Evolutionary conservation across 495 filamentous ascomycete genomes (phyloP), one percentile per base, ranked within the genome.

Genomic region (Xylaria cubensis): DNA sequence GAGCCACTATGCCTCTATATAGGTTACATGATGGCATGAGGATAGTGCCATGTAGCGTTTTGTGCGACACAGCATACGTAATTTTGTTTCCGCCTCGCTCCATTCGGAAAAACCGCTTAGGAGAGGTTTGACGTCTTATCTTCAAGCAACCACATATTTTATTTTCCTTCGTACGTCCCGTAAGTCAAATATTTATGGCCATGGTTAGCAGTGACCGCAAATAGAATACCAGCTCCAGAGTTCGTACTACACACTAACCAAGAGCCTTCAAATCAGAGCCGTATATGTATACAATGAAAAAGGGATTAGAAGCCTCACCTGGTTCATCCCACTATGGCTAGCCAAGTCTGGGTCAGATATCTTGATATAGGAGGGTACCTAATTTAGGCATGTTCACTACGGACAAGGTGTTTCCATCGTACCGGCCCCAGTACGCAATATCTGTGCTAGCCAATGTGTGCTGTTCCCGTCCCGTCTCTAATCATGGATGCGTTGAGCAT

Each of bases 381-480:
- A 73, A 74, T 77, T 77, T 76, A 76, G 76, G 76, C 76, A 76
- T 65, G 64, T 70, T 58, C 59, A 46, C 74, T 34, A 72, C 64
- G 66, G 44, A 73, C 66, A 68, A 65, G 68, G 44, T 72, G 29
- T 74, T 36, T 66, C 55, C 53, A 70, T 53, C 42, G 19, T 67
- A 29, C 68, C 48, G 26, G 39, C 17, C 53, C 51, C 64, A 29
- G 21, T 21, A 67, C 32, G 48, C 56, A 74, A 66, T 74, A 55
- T 72, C 66, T 62, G 72, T 65, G 32, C 46, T 19, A 26, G 64
- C 46, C 58, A 67, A 46, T 55, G 21, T 41, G 34, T 51, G 70
- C 66, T 67, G 21, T 67, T 68, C 64, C 69, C 46, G 48, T 66
- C 15, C 41, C 59, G 48, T 65, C 63, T 65, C 24, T 48, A 32